These are phyloP conservation scores for Porodaedalea pini DNA, from an alignment of 1,284 basidiomycete genomes.

Conservation along the genomic window DNA sequence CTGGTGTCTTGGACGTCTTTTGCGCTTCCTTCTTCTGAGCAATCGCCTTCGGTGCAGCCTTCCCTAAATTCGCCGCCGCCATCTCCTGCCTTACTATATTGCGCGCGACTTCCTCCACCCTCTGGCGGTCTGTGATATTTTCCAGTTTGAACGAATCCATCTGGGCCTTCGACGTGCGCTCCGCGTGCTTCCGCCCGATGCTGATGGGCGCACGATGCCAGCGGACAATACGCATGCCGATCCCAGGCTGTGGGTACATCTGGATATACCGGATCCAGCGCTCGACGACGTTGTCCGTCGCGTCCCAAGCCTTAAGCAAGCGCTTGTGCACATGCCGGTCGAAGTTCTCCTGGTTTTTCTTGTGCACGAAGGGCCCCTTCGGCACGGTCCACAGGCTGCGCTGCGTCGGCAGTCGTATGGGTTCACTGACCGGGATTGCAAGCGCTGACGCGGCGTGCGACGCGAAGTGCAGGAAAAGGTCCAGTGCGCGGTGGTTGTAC, in stretches of 20 bases:
- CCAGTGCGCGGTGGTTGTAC: conserved; percentile 65
- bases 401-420: conserved; percentile 71
- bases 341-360: conserved; percentile 97
- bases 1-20: not conserved
- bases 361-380: conserved; percentile 86
- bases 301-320: conserved; percentile 88
- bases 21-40: not conserved
- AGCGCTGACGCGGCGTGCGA: conserved; percentile 81
- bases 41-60: conserved; percentile 1
- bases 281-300: conserved; percentile 76
- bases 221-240: conserved; percentile 79
- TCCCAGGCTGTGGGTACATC: conserved; percentile 77
- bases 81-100: conserved; percentile 47
- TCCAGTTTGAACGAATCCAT: conserved; percentile 27
- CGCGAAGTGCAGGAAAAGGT: conserved; percentile 84
- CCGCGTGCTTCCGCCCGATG: conserved; percentile 39
- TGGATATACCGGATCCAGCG: conserved; percentile 81
- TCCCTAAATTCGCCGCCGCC: conserved; percentile 25
- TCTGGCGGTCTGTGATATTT: conserved; percentile 25
- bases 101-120: conserved; percentile 38
- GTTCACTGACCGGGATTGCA: conserved; percentile 75
- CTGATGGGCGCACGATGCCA: conserved; percentile 75
- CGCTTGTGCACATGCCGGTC: conserved; percentile 82
- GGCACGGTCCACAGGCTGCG: conserved; percentile 86
- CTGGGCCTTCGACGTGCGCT: conserved; percentile 41